Conservation (phyloP, 768 basidiomycete species). For the Mycena galopus region DNA sequence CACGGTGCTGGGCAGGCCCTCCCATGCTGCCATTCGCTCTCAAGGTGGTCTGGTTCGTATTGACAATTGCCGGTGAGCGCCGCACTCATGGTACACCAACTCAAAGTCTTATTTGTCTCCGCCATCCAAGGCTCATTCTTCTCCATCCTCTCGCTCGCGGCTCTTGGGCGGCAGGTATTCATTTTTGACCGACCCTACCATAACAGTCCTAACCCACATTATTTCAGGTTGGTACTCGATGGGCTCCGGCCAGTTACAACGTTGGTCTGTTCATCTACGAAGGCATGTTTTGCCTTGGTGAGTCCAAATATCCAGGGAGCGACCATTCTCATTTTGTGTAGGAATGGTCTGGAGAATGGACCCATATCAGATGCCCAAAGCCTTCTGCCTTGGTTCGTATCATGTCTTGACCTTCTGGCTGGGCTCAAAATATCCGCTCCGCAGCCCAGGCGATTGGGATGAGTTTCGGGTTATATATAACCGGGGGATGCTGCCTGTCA, state of each 20-base stretch:
- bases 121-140: neutral
- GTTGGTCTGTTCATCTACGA: slow-evolving; percentile 9
- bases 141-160: neutral
- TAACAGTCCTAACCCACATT: no score
- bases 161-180: neutral
- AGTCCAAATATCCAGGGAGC: neutral
- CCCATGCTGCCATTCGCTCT: slow-evolving; percentile 31
- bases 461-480: neutral
- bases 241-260: neutral
- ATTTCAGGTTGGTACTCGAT: neutral
- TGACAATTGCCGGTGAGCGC: neutral
- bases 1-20: neutral
- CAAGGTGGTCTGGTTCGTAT: slow-evolving; percentile 33
- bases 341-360: slow-evolving; percentile 37
- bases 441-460: slow-evolving; percentile 26
- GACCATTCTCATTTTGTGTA: neutral
- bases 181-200: no score
- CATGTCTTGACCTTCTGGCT: neutral
- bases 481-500: slow-evolving; percentile 6
- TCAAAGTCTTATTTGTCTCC: neutral
- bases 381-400: slow-evolving; percentile 28
- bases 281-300: slow-evolving; percentile 33
- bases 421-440: neutral
- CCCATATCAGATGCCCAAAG: slow-evolving; percentile 26
- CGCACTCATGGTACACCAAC: neutral